Evolutionary conservation across 2,329 filamentous ascomycete species (phyloP).

Genomic region (Xylaria sp.): DNA sequence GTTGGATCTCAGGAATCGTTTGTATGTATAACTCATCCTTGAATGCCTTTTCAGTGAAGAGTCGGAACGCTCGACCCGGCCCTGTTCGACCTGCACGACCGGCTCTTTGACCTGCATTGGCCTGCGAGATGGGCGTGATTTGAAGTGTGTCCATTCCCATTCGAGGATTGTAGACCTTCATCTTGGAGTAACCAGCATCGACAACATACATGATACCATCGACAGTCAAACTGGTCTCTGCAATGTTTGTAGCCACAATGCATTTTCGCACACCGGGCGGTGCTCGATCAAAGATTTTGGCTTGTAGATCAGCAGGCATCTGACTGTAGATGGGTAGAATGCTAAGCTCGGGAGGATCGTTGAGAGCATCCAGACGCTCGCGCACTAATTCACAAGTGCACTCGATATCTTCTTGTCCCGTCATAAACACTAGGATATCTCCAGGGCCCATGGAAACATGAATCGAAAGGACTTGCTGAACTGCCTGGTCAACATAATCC

Average conservation of each 20-base stretch:
- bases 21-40: slow-evolving; percentile 95
- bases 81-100: slow-evolving; percentile 92
- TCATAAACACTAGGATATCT: slow-evolving; percentile 99
- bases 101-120: slow-evolving; percentile 88
- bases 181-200: slow-evolving; percentile 90
- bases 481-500: slow-evolving; percentile 94
- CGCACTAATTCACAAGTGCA: slow-evolving; percentile 89
- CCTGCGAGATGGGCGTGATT: slow-evolving; percentile 95
- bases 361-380: slow-evolving; percentile 79
- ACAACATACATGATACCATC: slow-evolving; percentile 99
- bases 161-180: slow-evolving; percentile 97
- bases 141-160: slow-evolving; percentile 99
- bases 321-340: slow-evolving; percentile 98
- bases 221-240: slow-evolving; percentile 94
- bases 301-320: slow-evolving; percentile 96
- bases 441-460: slow-evolving; percentile 91
- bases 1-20: slow-evolving; percentile 95
- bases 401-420: slow-evolving; percentile 97
- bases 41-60: slow-evolving; percentile 92
- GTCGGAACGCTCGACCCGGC: slow-evolving; percentile 87
- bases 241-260: slow-evolving; percentile 97
- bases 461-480: slow-evolving; percentile 91
- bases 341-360: slow-evolving; percentile 89
- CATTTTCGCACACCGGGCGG: slow-evolving; percentile 89
- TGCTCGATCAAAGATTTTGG: slow-evolving; percentile 94